Evolutionary conservation across 768 basidiomycete genomes (phyloP), one percentile per base, ranked within the genome.

Genomic region (Mrakia blollopis): DNA sequence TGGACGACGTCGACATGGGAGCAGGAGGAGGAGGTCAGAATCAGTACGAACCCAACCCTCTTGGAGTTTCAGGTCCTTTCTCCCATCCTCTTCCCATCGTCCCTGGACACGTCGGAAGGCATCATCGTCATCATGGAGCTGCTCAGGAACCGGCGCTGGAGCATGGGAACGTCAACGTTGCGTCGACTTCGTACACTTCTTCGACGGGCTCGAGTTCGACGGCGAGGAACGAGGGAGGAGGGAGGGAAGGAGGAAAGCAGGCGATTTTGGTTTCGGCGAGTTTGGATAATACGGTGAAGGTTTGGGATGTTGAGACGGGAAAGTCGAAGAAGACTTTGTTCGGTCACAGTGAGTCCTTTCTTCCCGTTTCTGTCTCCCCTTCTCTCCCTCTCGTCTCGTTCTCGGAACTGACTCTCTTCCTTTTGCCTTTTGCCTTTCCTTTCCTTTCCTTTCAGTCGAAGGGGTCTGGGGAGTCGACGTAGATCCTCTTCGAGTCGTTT

Each of bases 251-350:
- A n/a, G 79, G 81, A 69, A 84, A 83, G 79, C 79, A 78, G 80
- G 84, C 76, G 11, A 84, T 96, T 30, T 87, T 98, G 75, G 89
- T 97, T 78, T 93, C 94, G 5, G 94, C 93, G 4, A 91, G 91
- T 81, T 86, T 97, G 80, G 95, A 98, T 82, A 97, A 98, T 82
- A 98, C 95, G 41, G 90, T 98, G 85, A 94, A 92, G 83, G 81
- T 95, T 60, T 99, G 97, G 97, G 94, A 98, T 81, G 89, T 98
- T 37, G 93, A 95, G 80, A 88, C 90, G 1, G 93, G 91, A 57
- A 89, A 90, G 81, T 87, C 89, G 32, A 85, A 88, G 68, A 86
- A 88, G 81, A 98, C 97, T 60, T 87, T 95, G 79, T 99, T 99
- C 83, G 97, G 95, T 18, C 77, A 78, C 61, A 78, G 84, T 80